Percentiles rank a stretch among this genome's conserved stretches.
Conservation (phyloP, 1,284 basidiomycete genomes). For the Chalciporus sp. region DNA sequence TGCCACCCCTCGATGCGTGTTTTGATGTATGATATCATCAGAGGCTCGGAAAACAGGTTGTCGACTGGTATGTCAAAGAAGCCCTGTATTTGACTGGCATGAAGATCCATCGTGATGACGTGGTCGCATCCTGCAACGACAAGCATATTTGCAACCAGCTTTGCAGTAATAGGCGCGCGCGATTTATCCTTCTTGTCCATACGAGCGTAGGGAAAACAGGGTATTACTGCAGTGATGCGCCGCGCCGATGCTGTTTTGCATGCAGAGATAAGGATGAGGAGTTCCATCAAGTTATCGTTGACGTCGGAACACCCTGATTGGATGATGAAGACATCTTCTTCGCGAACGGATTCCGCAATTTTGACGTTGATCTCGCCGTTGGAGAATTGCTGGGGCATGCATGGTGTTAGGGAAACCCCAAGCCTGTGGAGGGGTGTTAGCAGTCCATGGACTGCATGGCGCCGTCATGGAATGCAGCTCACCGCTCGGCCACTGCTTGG, state of each 20-base stretch:
- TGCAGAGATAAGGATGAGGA: constrained; percentile 88
- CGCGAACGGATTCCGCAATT: constrained; percentile 92
- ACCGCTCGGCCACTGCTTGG: constrained; percentile 92
- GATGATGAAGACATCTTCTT: constrained; percentile 97
- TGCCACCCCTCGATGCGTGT: constrained; percentile 85
- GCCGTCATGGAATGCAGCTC: constrained; percentile 57
- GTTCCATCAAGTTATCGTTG: constrained; percentile 89
- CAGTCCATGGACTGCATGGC: constrained; percentile 47
- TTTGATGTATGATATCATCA: constrained; percentile 91
- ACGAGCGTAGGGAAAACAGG: constrained; percentile 95
- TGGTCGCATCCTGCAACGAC: constrained; percentile 97
- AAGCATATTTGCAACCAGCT: constrained; percentile 97
- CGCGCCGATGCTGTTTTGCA: constrained; percentile 98
- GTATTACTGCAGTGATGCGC: constrained; percentile 97
- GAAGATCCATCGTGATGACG: constrained; percentile 98
- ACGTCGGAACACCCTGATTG: constrained; percentile 82
- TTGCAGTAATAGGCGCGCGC: constrained; percentile 96
- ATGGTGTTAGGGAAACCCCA: constrained; percentile 87
- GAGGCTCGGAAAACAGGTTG: constrained; percentile 90
- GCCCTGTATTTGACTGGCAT: constrained; percentile 98
- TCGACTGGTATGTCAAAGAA: constrained; percentile 99
- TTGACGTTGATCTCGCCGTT: constrained; percentile 94
- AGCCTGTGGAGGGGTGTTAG: constrained; percentile 61
- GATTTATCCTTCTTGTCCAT: constrained; percentile 99
- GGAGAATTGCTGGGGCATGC: constrained; percentile 94